Conservation (phyloP, 129 eudicot genomes). For the Dittrichia graveolens region DNA sequence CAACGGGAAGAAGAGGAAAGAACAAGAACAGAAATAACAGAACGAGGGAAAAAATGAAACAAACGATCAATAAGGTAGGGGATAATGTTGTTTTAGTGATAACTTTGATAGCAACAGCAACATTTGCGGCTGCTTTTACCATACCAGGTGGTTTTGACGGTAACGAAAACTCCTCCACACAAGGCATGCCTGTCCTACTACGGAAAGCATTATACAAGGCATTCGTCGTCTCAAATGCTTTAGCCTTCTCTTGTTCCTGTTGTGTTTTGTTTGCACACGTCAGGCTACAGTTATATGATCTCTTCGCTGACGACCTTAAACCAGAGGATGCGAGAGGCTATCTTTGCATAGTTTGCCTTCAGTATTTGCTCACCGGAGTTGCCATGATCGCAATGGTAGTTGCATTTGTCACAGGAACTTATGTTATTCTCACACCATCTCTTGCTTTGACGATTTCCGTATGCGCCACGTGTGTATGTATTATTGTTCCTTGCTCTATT, state of each 20-base stretch:
- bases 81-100: not conserved
- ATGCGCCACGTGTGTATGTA: not conserved
- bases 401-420: not conserved
- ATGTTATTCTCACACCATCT: not conserved
- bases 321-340: not conserved
- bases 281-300: not conserved
- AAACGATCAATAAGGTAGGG: no score
- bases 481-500: not conserved
- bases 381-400: not conserved
- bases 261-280: not conserved
- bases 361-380: not conserved
- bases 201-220: not conserved
- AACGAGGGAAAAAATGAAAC: no score
- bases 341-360: not conserved
- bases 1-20: no score
- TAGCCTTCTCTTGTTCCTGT: not conserved
- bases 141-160: not conserved
- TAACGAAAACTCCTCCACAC: not conserved
- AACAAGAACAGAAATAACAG: no score
- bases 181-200: not conserved
- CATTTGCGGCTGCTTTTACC: conserved; percentile 2
- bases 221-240: not conserved
- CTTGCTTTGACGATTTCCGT: not conserved
- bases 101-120: conserved; percentile 1
- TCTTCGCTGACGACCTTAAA: not conserved